Conservation (phyloP, 1,284 basidiomycete species). For the Takashimella koratensis region DNA sequence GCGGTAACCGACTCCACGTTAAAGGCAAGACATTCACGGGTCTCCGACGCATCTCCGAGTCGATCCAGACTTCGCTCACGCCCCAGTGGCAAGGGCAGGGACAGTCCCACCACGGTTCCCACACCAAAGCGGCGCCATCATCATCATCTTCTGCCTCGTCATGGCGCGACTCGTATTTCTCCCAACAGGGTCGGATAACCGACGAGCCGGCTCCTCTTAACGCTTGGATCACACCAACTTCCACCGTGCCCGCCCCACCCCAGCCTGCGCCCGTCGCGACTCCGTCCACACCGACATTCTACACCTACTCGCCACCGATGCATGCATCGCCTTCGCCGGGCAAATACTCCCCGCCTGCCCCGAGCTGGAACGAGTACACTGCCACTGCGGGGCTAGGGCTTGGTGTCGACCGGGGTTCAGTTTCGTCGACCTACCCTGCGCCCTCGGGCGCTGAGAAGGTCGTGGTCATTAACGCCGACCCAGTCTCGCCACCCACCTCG, state of each 20-base stretch:
- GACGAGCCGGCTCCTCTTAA: conserved; percentile 1
- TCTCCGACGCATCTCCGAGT: neutral
- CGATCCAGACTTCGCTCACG: neutral
- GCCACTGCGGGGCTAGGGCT: neutral
- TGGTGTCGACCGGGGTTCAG: neutral
- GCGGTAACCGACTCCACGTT: neutral
- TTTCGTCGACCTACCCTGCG: neutral
- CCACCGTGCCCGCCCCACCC: neutral
- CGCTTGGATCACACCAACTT: conserved; percentile 1
- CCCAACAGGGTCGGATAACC: neutral
- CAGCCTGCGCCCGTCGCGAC: neutral
- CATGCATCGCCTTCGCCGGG: neutral
- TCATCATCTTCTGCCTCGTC: conserved; percentile 3
- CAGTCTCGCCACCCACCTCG: conserved; percentile 7
- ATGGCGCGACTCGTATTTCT: neutral
- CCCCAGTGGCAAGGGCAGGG: neutral
- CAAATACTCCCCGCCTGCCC: neutral
- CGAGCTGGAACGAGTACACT: neutral
- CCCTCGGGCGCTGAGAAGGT: neutral
- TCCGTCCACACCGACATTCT: neutral
- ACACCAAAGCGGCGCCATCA: neutral
- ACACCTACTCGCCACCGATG: neutral
- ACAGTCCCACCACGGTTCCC: neutral
- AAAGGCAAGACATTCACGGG: neutral
- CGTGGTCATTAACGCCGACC: neutral